These are phyloP conservation scores for Claviceps lovelessii DNA, from an alignment of 2,329 filamentous ascomycete genomes.

Conservation along the genomic window DNA sequence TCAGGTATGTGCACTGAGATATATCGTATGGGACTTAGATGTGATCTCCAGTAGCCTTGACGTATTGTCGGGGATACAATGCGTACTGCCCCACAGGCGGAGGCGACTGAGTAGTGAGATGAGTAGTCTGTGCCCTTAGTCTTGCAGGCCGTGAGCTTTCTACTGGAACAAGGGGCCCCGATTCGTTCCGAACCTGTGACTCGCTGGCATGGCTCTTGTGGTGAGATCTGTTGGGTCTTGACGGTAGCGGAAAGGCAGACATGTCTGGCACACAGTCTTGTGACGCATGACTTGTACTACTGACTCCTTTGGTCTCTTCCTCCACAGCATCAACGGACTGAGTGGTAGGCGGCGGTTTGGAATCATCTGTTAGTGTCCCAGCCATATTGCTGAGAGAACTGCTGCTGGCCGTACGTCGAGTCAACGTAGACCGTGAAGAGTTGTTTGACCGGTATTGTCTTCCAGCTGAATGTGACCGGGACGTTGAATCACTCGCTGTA, in stretches of 20 bases:
- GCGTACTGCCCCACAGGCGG: constrained; percentile 33
- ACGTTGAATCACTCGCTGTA: constrained; percentile 33
- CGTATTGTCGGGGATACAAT: constrained; percentile 26
- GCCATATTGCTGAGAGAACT: constrained; percentile 27
- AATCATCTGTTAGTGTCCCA: constrained; percentile 16
- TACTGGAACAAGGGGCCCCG: constrained; percentile 15
- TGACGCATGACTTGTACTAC: constrained; percentile 10
- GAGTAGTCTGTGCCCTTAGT: constrained; percentile 31
- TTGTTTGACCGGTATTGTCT: constrained; percentile 39
- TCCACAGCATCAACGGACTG: constrained; percentile 10
- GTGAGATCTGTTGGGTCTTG: constrained; percentile 11
- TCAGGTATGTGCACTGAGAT: not conserved
- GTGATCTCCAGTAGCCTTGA: constrained; percentile 18
- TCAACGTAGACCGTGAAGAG: constrained; percentile 39
- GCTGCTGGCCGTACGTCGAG: constrained; percentile 39
- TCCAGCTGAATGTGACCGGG: constrained; percentile 31
- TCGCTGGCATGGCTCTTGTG: constrained; percentile 26
- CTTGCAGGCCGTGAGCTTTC: constrained; percentile 20
- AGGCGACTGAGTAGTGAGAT: constrained; percentile 26
- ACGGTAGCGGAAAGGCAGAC: constrained; percentile 13
- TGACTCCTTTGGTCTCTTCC: constrained; percentile 5
- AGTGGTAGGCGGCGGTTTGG: constrained; percentile 16
- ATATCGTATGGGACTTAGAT: constrained; percentile 12
- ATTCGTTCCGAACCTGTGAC: constrained; percentile 19
- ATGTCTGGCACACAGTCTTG: constrained; percentile 23